Evolutionary conservation across 2,329 filamentous ascomycete species (phyloP).

Genomic region (Colletotrichum chrysophilum): DNA sequence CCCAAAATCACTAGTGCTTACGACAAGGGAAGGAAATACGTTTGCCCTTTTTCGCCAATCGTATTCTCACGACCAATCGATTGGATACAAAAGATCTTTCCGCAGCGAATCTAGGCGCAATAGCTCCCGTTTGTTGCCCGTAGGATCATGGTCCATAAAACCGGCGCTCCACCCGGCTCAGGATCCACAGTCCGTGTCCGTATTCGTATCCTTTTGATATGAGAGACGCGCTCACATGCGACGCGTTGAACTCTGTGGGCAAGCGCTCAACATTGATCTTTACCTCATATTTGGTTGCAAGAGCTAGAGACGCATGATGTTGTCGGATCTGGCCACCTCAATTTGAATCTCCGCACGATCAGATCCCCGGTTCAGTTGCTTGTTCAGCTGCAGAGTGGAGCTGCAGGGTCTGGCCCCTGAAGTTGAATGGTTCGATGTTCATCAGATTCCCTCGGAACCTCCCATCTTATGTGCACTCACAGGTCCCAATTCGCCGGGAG

Average conservation of each 20-base stretch:
- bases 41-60: not conserved
- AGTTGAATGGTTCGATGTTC: not conserved
- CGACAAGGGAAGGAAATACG: not conserved
- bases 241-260: not conserved
- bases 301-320: not conserved
- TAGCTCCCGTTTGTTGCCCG: not conserved
- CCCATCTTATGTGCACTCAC: not conserved
- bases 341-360: not conserved
- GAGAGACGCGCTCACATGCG: not conserved
- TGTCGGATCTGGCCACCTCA: not conserved
- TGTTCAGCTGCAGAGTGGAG: not conserved
- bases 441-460: not conserved
- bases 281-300: not conserved
- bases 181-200: not conserved
- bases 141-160: not conserved
- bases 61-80: not conserved
- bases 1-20: not conserved
- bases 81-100: not conserved
- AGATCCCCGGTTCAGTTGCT: not conserved
- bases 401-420: not conserved
- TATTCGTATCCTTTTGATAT: not conserved
- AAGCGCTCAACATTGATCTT: not conserved
- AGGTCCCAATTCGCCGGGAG: rapidly evolving
- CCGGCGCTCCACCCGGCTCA: not conserved
- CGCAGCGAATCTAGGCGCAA: not conserved